Percentiles rank a stretch among this genome's conserved stretches.
These are phyloP conservation scores for Phytopythium vexans DNA, from an alignment of 352 stramenopile species.

Conservation along the genomic window DNA sequence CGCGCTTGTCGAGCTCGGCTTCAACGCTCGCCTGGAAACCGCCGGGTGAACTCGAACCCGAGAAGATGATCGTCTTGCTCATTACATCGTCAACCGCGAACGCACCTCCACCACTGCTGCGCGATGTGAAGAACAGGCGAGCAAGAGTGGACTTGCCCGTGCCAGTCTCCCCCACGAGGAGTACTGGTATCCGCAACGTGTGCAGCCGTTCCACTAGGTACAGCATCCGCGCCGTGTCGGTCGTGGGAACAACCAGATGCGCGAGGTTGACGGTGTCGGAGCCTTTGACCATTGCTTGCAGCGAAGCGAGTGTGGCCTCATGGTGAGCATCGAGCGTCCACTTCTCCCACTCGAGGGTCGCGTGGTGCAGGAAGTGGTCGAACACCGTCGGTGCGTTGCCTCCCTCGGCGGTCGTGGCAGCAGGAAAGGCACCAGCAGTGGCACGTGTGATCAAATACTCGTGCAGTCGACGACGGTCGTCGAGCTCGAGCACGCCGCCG, in stretches of 20 bases:
- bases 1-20: conserved; percentile 70
- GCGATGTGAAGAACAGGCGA: conserved; percentile 65
- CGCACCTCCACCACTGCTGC: conserved; percentile 12
- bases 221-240: conserved; percentile 72
- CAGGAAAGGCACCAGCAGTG: conserved; percentile 20
- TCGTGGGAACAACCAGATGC: conserved; percentile 83
- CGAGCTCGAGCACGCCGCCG: conserved; percentile 78
- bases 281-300: conserved; percentile 4
- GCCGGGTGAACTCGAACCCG: conserved; percentile 67
- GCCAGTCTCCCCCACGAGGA: conserved; percentile 82
- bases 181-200: conserved; percentile 46
- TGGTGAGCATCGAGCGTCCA: conserved; percentile 52
- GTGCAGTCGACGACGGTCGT: conserved; percentile 75
- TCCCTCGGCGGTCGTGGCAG: not conserved
- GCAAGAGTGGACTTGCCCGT: conserved; percentile 87
- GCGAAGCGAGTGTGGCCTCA: not conserved
- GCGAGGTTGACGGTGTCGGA: conserved; percentile 63
- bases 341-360: conserved; percentile 89
- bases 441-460: conserved; percentile 54
- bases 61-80: conserved; percentile 89
- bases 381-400: conserved; percentile 58
- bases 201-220: conserved; percentile 73
- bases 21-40: conserved; percentile 82
- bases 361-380: conserved; percentile 88
- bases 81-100: conserved; percentile 47